Conservation (phyloP, 768 basidiomycete genomes). For the Clavulina sp. region DNA sequence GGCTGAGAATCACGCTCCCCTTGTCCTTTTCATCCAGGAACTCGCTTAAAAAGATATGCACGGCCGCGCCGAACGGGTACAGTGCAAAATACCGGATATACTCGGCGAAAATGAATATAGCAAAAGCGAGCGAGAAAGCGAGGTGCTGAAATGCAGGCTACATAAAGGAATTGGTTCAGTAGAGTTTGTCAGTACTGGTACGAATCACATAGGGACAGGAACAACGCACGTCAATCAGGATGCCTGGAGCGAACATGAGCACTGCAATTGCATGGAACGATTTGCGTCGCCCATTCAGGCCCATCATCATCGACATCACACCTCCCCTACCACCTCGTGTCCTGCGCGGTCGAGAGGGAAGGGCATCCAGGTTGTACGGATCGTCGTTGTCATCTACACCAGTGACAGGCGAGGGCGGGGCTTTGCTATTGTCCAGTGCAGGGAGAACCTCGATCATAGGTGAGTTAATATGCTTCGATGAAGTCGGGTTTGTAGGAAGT, state of each 20-base stretch:
- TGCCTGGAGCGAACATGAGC: conserved; percentile 89
- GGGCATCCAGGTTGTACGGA: no score
- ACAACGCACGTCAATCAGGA: conserved; percentile 69
- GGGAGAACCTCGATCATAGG: no score
- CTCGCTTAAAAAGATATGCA: conserved; percentile 95
- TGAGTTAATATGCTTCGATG: no score
- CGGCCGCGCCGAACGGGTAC: conserved; percentile 82
- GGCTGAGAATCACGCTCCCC: conserved; percentile 90
- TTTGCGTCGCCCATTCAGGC: conserved; percentile 83
- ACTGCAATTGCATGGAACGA: conserved; percentile 95
- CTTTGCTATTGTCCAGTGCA: no score
- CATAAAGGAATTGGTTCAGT: conserved; percentile 3
- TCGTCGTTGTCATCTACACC: no score
- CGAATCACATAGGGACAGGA: background rate
- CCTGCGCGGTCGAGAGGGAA: no score
- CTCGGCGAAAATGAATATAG: conserved; percentile 88
- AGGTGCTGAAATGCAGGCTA: conserved; percentile 95
- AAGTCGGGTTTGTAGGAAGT: no score
- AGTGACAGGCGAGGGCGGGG: no score
- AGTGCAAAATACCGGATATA: conserved; percentile 97
- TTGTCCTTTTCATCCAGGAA: conserved; percentile 90
- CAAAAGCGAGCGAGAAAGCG: conserved; percentile 87
- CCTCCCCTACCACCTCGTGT: no score
- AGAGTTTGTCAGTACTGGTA: background rate
- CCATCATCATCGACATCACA: no score